Percentiles rank a stretch among this genome's conserved stretches.
Conservation (phyloP, 164 flowering plant species). For the Saururus chinensis region DNA sequence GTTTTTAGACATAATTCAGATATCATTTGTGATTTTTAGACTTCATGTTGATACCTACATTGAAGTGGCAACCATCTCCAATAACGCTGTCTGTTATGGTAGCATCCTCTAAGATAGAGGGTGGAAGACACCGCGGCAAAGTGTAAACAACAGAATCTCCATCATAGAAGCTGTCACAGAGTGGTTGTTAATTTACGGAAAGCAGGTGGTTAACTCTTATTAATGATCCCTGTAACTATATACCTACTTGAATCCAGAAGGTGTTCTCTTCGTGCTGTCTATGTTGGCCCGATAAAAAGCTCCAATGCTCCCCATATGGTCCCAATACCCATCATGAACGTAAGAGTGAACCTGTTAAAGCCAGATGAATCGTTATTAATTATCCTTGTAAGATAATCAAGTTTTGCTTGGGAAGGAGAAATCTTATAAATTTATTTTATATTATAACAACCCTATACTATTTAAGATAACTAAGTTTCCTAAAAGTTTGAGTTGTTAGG, state of each 20-base stretch:
- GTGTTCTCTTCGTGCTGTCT: slow-evolving; percentile 39
- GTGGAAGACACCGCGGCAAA: slow-evolving; percentile 65
- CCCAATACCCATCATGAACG: slow-evolving; percentile 68
- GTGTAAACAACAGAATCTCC: slow-evolving; percentile 49
- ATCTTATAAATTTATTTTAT: no score
- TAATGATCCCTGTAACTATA: no score
- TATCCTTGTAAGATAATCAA: no score
- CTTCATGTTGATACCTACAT: slow-evolving; percentile 27
- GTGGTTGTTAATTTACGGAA: no score
- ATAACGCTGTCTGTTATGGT: slow-evolving; percentile 48
- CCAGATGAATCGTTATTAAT: neutral
- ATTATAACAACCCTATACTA: no score
- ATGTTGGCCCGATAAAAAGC: slow-evolving; percentile 72
- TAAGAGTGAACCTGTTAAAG: slow-evolving; percentile 40
- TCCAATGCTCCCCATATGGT: slow-evolving; percentile 56
- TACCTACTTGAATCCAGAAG: slow-evolving; percentile 43
- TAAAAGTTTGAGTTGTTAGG: no score
- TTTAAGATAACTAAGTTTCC: no score
- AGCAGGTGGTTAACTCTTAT: no score
- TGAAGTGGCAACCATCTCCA: slow-evolving; percentile 78
- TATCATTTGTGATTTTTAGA: no score
- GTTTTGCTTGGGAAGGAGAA: no score
- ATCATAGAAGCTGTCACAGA: slow-evolving; percentile 48
- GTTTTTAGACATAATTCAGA: neutral
- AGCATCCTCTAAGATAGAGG: slow-evolving; percentile 40